Base-by-base conservation (phyloP, 169 alveolate genomes). In the Theileria parva region DNA sequence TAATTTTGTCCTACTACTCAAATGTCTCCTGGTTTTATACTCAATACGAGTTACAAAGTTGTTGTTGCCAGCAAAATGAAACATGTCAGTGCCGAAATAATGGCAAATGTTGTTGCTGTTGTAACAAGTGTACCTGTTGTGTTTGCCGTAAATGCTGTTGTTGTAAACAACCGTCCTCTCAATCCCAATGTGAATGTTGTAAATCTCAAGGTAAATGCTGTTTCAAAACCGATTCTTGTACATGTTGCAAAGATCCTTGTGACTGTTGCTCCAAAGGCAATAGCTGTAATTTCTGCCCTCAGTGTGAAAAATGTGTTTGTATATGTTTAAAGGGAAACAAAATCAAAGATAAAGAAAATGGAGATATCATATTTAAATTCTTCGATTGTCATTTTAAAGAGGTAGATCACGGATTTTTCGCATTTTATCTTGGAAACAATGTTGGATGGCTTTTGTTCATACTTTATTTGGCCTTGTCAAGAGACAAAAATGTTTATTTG, bases 361-460 rank as follows among this genome's bases (percentile, higher is more conserved):
- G n/a, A n/a, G n/a, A n/a, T n/a, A n/a, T n/a, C n/a, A n/a, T n/a
- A n/a, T n/a, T n/a, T 37, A 37, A 37, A 4, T 44, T 44, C 8
- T 6, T 21, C 27, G 34, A 57, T 8, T 19, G 66, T 57, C 2
- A 2, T 25, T 57, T 57, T 25, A 57, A 2, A 25, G 13, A 8
- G 1, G 66, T 17, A 11, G 66, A 57, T 57, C 4, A 13, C 5
- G 13, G 13, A 2, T 57, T 21, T 8, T 57, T 57, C 15, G 2
- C 66, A 25, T 57, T 57, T 57, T 57, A 11, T 57, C 11, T 17
- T 25, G 66, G 66, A 19, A 57, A 19, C 15, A 57, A 21, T 25
- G 15, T 25, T 57, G 66, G 66, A 57, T 57, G 66, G 66, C 5
- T 57, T 2, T 25, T 57, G 66, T 57, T 57, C 66, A 19, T 57